Conservation (phyloP, 495 filamentous ascomycete species). For the Podospora comata region DNA sequence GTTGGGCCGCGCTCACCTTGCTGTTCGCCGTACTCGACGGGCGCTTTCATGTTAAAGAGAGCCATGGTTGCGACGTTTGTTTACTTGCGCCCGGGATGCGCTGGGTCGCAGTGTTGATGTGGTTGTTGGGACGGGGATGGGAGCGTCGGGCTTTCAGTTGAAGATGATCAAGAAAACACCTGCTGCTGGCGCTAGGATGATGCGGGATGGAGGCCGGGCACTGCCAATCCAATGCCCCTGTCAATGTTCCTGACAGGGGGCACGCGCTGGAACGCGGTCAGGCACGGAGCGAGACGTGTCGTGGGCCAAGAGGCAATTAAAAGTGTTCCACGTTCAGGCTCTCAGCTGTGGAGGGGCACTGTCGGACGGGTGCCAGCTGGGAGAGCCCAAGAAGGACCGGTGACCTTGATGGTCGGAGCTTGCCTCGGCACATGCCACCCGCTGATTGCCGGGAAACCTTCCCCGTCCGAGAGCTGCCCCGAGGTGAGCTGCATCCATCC, state of each 20-base stretch:
- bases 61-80: slow-evolving; percentile 56
- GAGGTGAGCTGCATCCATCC: slow-evolving; percentile 7
- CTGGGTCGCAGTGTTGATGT: slow-evolving; percentile 7
- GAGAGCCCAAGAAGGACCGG: not conserved
- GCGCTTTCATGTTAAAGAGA: slow-evolving; percentile 67
- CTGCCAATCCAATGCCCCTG: not conserved
- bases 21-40: slow-evolving; percentile 84
- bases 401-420: not conserved
- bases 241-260: not conserved
- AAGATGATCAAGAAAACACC: slow-evolving; percentile 15
- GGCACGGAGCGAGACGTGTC: slow-evolving; percentile 23
- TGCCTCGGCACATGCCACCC: slow-evolving; percentile 40
- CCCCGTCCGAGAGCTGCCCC: slow-evolving; percentile 10
- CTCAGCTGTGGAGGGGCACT: not conserved
- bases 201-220: slow-evolving; percentile 26
- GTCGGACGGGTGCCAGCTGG: too few relatives aligned
- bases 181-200: slow-evolving; percentile 13
- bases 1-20: slow-evolving; percentile 53
- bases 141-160: not conserved
- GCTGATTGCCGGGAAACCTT: slow-evolving; percentile 20
- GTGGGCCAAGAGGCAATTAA: slow-evolving; percentile 18
- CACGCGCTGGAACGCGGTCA: slow-evolving; percentile 22
- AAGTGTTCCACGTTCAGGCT: slow-evolving; percentile 6
- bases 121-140: slow-evolving; percentile 1
- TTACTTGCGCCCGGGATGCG: slow-evolving; percentile 11